Base-by-base conservation (phyloP, 306 rosid species). In the Acacia crassicarpa region DNA sequence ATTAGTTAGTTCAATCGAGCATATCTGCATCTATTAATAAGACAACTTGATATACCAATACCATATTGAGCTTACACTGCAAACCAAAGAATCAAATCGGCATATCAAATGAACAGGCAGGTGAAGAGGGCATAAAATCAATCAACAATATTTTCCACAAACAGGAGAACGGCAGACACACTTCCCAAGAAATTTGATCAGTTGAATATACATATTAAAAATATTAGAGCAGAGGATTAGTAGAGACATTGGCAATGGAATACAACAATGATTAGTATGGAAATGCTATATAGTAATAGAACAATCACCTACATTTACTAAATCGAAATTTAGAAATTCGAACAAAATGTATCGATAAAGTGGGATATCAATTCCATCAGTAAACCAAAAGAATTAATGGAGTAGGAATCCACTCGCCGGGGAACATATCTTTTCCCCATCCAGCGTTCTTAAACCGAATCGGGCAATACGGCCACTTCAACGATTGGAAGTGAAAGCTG, bases 71-170 rank as follows among this genome's bases (percentile, higher is more conserved):
- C 69, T 61, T 67, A 59, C 48, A 65, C 80, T 22, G 25, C 67
- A 78, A 66, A 59, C 76, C 54, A 53, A 75, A 81, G 58, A 15
- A 76, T 63, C 66, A 22, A 53, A 53, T 35, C 66, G 51, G 67
- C 68, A 75, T 70, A 9, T 63, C 70, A 69, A 16, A 30, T 61
- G 51, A 44, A 73, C 67, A 66, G 71, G 54, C 20, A 53, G 66
- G 79, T 48, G 43, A 16, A 53, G 74, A 80, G 71, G 53, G 17
- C 43, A 61, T 13, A 62, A 77, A 46, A 13, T 69, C 75, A 67
- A 53, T 83, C 78, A 79, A 81, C 82, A 81, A 75, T 71, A 85
- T 63, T 84, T 72, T 86, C 87, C 79, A 80, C 79, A 80, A 58
- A 85, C 72, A 48, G 33, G 54, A 67, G 58, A 84, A 73, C 45